Percentiles rank a stretch among this genome's conserved stretches.
Conservation (phyloP, 345 rosid genomes). For the Rhizophora mangle region DNA sequence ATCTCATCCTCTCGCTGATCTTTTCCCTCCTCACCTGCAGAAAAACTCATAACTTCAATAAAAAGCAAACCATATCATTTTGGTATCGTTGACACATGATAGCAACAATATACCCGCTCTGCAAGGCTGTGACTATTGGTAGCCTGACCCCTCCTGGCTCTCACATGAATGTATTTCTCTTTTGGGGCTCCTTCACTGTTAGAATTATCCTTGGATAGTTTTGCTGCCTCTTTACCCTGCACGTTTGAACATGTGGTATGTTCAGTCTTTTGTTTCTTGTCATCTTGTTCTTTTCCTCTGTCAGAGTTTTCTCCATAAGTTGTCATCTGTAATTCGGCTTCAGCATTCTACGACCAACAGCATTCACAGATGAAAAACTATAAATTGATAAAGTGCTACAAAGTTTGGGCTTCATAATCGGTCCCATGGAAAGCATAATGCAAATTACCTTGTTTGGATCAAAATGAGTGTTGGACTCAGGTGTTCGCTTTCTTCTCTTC, state of each 20-base stretch:
- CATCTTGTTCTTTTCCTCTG: conserved; percentile 42
- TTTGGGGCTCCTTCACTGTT: conserved; percentile 62
- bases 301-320: conserved; percentile 44
- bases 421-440: conserved; percentile 7
- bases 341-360: conserved; percentile 40
- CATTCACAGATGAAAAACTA: background rate
- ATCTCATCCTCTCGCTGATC: conserved; percentile 92
- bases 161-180: conserved; percentile 81
- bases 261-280: conserved; percentile 59
- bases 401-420: background rate
- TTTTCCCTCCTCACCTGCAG: conserved; percentile 93
- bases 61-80: conserved; percentile 4
- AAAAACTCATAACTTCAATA: conserved; percentile 17
- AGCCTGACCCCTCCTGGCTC: conserved; percentile 97
- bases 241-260: conserved; percentile 36
- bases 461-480: conserved; percentile 38
- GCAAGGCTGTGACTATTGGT: conserved; percentile 98
- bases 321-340: conserved; percentile 46
- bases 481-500: conserved; percentile 53
- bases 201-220: conserved; percentile 62
- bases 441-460: conserved; percentile 55
- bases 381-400: conserved; percentile 1
- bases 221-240: conserved; percentile 46
- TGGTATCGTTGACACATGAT: background rate
- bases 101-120: conserved; percentile 64